Evolutionary conservation across 2,329 filamentous ascomycete genomes (phyloP).

Genomic region (Meredithiella fracta): DNA sequence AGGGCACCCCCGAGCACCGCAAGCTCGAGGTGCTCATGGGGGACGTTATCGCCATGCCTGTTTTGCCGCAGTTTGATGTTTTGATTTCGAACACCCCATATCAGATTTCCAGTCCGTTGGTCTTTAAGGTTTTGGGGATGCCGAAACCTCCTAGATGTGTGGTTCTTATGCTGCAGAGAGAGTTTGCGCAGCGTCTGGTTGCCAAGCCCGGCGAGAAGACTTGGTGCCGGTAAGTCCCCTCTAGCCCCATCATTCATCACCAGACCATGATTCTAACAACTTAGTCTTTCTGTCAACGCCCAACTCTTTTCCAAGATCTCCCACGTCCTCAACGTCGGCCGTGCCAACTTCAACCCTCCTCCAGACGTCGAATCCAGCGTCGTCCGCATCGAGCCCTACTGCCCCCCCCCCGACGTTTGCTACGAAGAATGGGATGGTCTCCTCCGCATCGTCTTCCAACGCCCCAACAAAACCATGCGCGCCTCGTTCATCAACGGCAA

Average conservation of each 20-base stretch:
- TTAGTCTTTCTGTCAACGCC: conserved; percentile 63
- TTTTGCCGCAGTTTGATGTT: conserved; percentile 59
- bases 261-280: not conserved
- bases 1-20: conserved; percentile 71
- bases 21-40: conserved; percentile 77
- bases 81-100: conserved; percentile 58
- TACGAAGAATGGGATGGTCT: conserved; percentile 95
- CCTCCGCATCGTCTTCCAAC: conserved; percentile 50
- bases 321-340: conserved; percentile 83
- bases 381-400: conserved; percentile 76
- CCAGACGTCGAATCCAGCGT: conserved; percentile 86
- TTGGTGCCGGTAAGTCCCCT: conserved; percentile 45
- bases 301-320: conserved; percentile 62
- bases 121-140: conserved; percentile 75
- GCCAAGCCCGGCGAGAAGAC: conserved; percentile 76
- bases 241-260: too few relatives aligned
- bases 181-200: conserved; percentile 81
- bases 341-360: conserved; percentile 91
- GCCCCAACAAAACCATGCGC: conserved; percentile 82
- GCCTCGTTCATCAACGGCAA: conserved; percentile 67
- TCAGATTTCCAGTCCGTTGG: conserved; percentile 77
- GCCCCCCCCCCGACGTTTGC: conserved; percentile 62
- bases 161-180: conserved; percentile 91
- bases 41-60: conserved; percentile 75
- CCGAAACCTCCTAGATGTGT: conserved; percentile 66